Evolutionary conservation across 208 protist species (phyloP).

Genomic region (Acanthamoeba sp.): DNA sequence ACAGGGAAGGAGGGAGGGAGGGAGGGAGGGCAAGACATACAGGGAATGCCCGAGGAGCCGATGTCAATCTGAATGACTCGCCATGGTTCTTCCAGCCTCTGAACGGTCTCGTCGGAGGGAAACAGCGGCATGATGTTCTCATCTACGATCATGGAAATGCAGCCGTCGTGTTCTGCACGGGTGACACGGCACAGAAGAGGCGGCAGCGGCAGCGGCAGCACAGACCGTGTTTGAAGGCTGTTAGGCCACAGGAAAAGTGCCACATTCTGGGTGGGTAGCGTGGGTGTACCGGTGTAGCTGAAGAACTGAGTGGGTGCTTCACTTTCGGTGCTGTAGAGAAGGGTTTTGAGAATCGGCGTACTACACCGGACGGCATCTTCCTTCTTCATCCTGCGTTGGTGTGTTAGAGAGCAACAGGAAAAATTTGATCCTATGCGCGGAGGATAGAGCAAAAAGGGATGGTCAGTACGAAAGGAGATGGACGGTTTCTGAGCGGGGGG

Average conservation of each 20-base stretch:
- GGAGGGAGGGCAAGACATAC: neutral
- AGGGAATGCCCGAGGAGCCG: slow-evolving; percentile 55
- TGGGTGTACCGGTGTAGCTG: slow-evolving; percentile 62
- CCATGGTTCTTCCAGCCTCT: slow-evolving; percentile 59
- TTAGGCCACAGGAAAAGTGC: neutral
- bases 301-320: slow-evolving; percentile 39
- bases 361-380: slow-evolving; percentile 38
- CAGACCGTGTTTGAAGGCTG: neutral
- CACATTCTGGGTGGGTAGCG: neutral
- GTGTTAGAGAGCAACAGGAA: neutral
- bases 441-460: neutral
- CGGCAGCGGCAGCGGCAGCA: neutral
- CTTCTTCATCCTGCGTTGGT: slow-evolving; percentile 24
- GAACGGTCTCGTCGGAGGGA: slow-evolving; percentile 22
- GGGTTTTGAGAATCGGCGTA: slow-evolving; percentile 52
- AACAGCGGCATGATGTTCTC: slow-evolving; percentile 67
- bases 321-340: slow-evolving; percentile 59
- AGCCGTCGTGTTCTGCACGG: slow-evolving; percentile 22
- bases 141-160: slow-evolving; percentile 49
- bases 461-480: neutral
- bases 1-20: neutral
- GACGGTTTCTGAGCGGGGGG: slow-evolving; percentile 42
- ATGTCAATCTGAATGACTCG: slow-evolving; percentile 60
- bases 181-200: too few species aligned
- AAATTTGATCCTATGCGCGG: neutral